Evolutionary conservation across 2,329 filamentous ascomycete genomes (phyloP), one percentile per base, ranked within the genome.

Genomic region (Polytolypa hystricis): DNA sequence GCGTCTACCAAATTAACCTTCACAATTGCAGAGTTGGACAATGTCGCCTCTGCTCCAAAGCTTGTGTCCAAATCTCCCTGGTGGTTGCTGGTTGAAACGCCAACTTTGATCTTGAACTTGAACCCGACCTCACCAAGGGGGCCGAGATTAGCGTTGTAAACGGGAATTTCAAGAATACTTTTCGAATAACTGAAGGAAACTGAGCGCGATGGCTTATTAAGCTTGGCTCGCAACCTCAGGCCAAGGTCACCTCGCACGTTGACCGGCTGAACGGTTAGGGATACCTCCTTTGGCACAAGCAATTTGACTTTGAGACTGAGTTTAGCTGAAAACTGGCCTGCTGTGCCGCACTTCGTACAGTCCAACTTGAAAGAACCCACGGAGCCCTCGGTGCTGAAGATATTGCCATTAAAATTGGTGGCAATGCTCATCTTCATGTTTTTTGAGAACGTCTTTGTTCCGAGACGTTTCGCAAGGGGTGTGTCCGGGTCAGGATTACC

Each of bases 161-260:
- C n/a, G 2, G 30, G 30, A n/a, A 32, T 15, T 32, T 32, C n/a
- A 11, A 32, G 9, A 11, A 32, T 19, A 7, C n/a, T 19, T 18
- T 32, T 32, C 6, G 30, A 32, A 7, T 32, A 19, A n/a, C 30
- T 32, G 30, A 32, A n/a, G 14, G 30, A 17, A 19, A 32, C 10
- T 9, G 23, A 10, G 19, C 9, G 17, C 14, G 8, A 17, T 19
- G 15, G 17, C 19, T 32, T 17, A 12, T 26, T 26, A n/a, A n/a
- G 16, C 17, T 15, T 16, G 8, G 17, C 25, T 15, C n/a, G 18
- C 23, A 33, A n/a, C 23, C 20, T 9, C 8, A 38, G 16, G 14
- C 36, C 36, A 16, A 38, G 30, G 16, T 38, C 36, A 16, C 29
- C 36, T 29, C 36, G 36, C 12, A 38, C 14, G 4, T 28, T 18